Evolutionary conservation across 1,284 basidiomycete genomes (phyloP), one percentile per base, ranked within the genome.

Genomic region (Marasmius fiardii): DNA sequence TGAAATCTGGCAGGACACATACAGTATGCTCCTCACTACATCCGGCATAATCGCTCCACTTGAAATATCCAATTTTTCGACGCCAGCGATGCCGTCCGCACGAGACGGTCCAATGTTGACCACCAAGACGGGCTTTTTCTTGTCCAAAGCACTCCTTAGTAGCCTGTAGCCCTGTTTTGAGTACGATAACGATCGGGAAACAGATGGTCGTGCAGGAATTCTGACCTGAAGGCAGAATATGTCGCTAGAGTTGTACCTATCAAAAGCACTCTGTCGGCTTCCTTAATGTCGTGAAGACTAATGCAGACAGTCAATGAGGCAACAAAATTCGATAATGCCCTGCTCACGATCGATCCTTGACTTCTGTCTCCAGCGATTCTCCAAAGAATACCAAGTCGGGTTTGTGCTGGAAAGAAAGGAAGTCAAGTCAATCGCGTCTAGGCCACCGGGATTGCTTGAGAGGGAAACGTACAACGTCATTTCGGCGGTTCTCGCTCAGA

Each of bases 231-330:
- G 1, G 93, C 93, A 7, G 92, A 94, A 70, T 91, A 96, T 0
- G 95, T 97, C 1, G 95, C 93, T 12, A 97, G 80, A 0, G 92
- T 93, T 0, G 93, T 94, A 31, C 95, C 94, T 37, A 96, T 72
- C 44, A 95, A 73, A 52, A 97, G 81, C 1, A 97, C 70, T 49
- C 83, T 78, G 52, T 89, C 86, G 6, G 83, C 76, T 2, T 71
- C 63, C 58, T 87, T 81, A 16, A 96, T 68, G 45, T 86, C 77
- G 12, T 67, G 64, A 63, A 83, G 86, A 24, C 91, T 91, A 58
- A 12, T 34, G 12, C 7, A 41, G 37, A 39, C 18, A 4, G 12
- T 23, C 14, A 34, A 24, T 21, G 20, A 28, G 41, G 43, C 34
- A 39, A n/a, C n/a, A 39, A 44, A 33, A 47, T 26, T 56, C 18